Base-by-base conservation (phyloP, 2,329 filamentous ascomycete species). In the Kalaharituber pfeilii region DNA sequence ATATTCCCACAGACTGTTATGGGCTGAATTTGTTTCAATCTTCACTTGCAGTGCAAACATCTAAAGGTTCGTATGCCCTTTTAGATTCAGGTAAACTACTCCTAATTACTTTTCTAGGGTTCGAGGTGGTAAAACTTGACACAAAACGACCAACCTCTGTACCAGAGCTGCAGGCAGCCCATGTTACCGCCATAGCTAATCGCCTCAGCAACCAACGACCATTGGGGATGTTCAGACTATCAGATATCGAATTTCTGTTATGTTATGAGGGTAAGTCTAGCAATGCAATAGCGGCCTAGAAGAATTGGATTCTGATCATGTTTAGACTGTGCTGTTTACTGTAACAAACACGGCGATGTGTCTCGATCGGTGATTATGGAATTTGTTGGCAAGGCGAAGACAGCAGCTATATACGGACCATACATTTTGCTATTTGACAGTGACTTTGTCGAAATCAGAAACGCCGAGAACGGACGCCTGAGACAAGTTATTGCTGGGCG, bases 341-440 rank as follows among this genome's bases (percentile, higher is more conserved):
- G 96, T 66, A 93, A 98, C 72, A 95, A 96, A 70, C 87, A 96
- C 68, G 91, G 91, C 61, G 91, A 98, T 58, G 86, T 98, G 26
- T 89, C 81, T 36, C 83, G 93, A 47, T 86, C 83, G 26, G 86
- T 96, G 56, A 88, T 96, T 65, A 94, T 98, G 87, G 87, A 96
- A 66, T 98, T 96, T 67, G 91, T 94, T n/a, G 91, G 91, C 61
- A 89, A 83, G 64, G 91, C 91, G 1, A 81, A 82, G 58, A 79
- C 80, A 11, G 88, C 88, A 1, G 91, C 87, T 58, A 81, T 96
- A 71, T 93, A 86, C 63, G 88, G 87, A 1, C 83, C 87, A 55
- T 96, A 94, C 67, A 77, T 98, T 3, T 73, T 98, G 6, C 78
- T 98, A 3, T 94, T 96, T 71, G 91, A 95, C 67, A 82, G 85